Percentiles rank a stretch among this genome's conserved stretches.
These are phyloP conservation scores for Pichia terricola DNA, from an alignment of 1,139 yeast genomes.

Conservation along the genomic window DNA sequence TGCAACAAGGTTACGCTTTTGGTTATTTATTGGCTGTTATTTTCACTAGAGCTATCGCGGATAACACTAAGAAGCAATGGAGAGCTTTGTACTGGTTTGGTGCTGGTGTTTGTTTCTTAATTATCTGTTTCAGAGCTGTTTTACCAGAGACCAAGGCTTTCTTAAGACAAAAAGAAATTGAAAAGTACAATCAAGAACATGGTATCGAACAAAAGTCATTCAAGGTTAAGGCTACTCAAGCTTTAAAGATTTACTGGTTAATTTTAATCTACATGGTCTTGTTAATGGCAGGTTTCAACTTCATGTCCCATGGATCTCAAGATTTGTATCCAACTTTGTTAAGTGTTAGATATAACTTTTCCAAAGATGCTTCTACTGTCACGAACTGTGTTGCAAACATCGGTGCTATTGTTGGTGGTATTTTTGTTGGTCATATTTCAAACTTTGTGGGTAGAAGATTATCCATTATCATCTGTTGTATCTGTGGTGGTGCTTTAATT, in stretches of 20 bases:
- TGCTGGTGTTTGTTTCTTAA: conserved; percentile 56
- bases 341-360: conserved; percentile 41
- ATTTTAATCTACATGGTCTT: conserved; percentile 41
- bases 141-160: conserved; percentile 56
- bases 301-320: conserved; percentile 67
- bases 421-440: conserved; percentile 51
- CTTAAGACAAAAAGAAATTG: conserved; percentile 25
- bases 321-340: conserved; percentile 63
- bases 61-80: conserved; percentile 51
- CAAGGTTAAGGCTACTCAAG: conserved; percentile 24
- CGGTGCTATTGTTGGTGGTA: conserved; percentile 63
- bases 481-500: conserved; percentile 57
- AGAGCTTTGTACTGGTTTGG: conserved; percentile 75
- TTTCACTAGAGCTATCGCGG: conserved; percentile 52
- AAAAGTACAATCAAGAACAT: conserved; percentile 24
- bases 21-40: conserved; percentile 60
- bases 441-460: conserved; percentile 54
- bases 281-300: conserved; percentile 57
- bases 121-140: conserved; percentile 43
- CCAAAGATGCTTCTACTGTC: conserved; percentile 47
- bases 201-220: conserved; percentile 22
- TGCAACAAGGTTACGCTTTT: conserved; percentile 67
- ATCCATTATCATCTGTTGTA: conserved; percentile 46
- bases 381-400: conserved; percentile 62
- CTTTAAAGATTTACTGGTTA: conserved; percentile 34